Percentiles rank a stretch among this genome's conserved stretches.
These are phyloP conservation scores for Aeschynomene evenia DNA, from an alignment of 306 rosid species.

Conservation along the genomic window DNA sequence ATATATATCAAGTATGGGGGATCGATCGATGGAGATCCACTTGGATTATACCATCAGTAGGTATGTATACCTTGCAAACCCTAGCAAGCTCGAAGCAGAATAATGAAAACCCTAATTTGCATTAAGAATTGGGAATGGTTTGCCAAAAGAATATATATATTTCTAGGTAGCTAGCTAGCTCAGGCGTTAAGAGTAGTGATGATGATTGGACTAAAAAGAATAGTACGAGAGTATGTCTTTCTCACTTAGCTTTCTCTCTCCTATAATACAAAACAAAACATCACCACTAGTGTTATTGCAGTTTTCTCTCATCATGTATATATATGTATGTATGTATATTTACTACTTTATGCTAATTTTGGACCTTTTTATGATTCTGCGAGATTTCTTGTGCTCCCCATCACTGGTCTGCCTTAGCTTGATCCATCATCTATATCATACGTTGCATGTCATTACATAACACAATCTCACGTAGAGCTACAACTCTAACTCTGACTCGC, in stretches of 20 bases:
- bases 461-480: slow-evolving; percentile 33
- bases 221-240: background rate
- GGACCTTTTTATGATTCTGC: slow-evolving; percentile 58
- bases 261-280: slow-evolving; percentile 52
- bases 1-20: too few relatives aligned
- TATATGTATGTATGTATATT: too few relatives aligned
- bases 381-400: slow-evolving; percentile 81
- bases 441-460: slow-evolving; percentile 52
- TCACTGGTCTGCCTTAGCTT: slow-evolving; percentile 40
- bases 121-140: slow-evolving; percentile 19
- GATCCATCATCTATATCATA: slow-evolving; percentile 44
- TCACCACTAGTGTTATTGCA: slow-evolving; percentile 50
- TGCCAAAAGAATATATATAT: background rate
- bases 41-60: background rate
- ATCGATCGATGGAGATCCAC: background rate
- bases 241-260: slow-evolving; percentile 43
- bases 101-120: slow-evolving; percentile 60
- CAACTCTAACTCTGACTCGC: background rate
- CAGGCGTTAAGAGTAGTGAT: slow-evolving; percentile 1
- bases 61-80: slow-evolving; percentile 41
- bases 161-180: too few relatives aligned
- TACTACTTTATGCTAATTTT: slow-evolving; percentile 51
- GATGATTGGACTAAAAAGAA: slow-evolving; percentile 32
- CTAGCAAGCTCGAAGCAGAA: slow-evolving; percentile 33
- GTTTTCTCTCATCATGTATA: slow-evolving; percentile 37